A percentile compares a stretch with the other conserved stretches of the same genome.
These are phyloP conservation scores for Linnemannia exigua DNA, from an alignment of 192 early-diverging fungal genomes.

Conservation along the genomic window DNA sequence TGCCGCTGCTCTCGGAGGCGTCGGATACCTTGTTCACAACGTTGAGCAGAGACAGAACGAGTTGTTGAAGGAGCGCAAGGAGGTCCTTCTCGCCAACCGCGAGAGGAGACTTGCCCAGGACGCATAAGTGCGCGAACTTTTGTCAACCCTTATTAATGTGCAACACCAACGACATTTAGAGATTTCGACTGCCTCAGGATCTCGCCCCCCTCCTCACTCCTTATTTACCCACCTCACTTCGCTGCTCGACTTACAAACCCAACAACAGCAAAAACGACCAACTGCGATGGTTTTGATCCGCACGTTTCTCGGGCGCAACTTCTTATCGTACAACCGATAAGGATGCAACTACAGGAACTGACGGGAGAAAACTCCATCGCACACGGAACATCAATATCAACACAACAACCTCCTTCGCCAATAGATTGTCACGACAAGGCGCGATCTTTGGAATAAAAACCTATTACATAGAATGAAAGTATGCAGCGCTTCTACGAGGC, in stretches of 20 bases:
- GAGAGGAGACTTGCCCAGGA: slow-evolving; percentile 39
- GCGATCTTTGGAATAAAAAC: background rate
- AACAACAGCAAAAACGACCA: background rate
- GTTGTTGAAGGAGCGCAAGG: slow-evolving; percentile 54
- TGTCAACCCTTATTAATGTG: background rate
- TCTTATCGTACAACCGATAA: background rate
- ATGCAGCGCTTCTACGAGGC: background rate
- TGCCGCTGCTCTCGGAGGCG: slow-evolving; percentile 24
- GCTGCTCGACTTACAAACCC: background rate
- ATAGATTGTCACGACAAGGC: background rate
- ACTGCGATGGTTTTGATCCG: background rate
- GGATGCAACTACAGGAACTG: background rate
- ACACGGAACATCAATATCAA: background rate
- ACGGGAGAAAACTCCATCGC: background rate
- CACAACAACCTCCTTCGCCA: background rate
- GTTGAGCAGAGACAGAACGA: slow-evolving; percentile 53
- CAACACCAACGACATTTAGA: background rate
- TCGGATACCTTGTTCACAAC: slow-evolving; percentile 42
- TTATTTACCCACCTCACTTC: background rate
- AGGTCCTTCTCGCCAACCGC: slow-evolving; percentile 45
- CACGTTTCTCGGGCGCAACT: background rate
- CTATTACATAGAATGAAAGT: background rate
- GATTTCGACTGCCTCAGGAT: background rate
- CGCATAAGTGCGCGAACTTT: background rate
- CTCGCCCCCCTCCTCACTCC: background rate